These are phyloP conservation scores for Cafeteria roenbergensis DNA, from an alignment of 108 stramenopile genomes.

Conservation along the genomic window DNA sequence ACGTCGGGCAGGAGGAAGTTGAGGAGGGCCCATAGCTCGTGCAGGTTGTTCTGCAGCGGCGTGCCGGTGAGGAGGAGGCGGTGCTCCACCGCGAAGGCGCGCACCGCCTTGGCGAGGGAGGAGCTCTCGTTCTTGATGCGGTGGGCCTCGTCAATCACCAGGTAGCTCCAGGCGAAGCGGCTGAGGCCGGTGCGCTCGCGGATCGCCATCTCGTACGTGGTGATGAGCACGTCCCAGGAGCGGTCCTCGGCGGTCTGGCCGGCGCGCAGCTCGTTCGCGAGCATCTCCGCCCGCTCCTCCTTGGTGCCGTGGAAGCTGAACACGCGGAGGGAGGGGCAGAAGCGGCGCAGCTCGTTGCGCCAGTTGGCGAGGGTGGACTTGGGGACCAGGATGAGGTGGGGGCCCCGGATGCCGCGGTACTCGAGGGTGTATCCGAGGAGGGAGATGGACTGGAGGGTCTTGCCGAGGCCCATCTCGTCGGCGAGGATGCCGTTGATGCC, in stretches of 20 bases:
- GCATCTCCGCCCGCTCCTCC: constrained; percentile 30
- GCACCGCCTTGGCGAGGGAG: constrained; percentile 63
- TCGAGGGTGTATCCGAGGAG: constrained; percentile 62
- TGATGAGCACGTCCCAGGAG: constrained; percentile 61
- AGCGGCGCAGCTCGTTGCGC: constrained; percentile 87
- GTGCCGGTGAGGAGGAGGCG: constrained; percentile 70
- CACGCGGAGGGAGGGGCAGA: constrained; percentile 75
- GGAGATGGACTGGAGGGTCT: constrained; percentile 78
- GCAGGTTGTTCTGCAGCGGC: constrained; percentile 86
- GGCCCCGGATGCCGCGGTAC: constrained; percentile 68
- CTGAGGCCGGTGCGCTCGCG: constrained; percentile 53
- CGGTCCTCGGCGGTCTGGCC: constrained; percentile 37
- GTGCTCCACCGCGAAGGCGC: constrained; percentile 55
- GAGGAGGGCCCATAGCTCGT: constrained; percentile 84
- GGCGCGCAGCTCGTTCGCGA: constrained; percentile 19
- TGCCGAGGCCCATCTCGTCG: constrained; percentile 65
- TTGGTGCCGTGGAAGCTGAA: constrained; percentile 56
- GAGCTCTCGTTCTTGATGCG: constrained; percentile 76
- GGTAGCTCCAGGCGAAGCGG: constrained; percentile 49
- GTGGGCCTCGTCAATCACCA: constrained; percentile 85
- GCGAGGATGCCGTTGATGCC: constrained; percentile 76
- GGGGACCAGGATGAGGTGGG: constrained; percentile 88
- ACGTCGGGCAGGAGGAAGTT: constrained; percentile 92
- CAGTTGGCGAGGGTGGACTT: constrained; percentile 94
- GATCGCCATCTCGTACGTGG: constrained; percentile 71